Conservation (phyloP, 192 early-diverging fungal genomes). For the Coemansia sp. region DNA sequence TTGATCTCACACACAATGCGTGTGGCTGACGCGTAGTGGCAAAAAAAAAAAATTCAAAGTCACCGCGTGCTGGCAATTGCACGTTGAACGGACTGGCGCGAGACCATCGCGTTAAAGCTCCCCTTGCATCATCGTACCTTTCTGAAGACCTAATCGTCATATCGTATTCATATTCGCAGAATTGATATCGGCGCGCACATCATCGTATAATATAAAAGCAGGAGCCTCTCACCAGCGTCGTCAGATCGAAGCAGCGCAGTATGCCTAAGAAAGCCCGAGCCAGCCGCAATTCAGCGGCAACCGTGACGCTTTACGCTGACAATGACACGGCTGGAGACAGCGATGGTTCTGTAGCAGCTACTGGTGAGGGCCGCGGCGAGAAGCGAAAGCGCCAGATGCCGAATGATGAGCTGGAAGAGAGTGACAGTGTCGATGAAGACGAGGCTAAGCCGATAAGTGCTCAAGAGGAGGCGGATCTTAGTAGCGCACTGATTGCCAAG, state of each 20-base stretch:
- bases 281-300: background rate
- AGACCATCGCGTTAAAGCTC: background rate
- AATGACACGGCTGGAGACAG: background rate
- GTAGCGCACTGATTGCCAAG: conserved; percentile 77
- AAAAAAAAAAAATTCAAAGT: background rate
- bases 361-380: background rate
- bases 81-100: background rate
- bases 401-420: background rate
- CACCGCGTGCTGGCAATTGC: background rate
- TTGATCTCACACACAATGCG: background rate
- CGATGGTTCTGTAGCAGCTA: background rate
- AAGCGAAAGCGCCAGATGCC: background rate
- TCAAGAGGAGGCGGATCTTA: conserved; percentile 79
- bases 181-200: background rate
- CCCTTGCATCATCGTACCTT: background rate
- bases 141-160: background rate
- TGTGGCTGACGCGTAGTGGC: background rate
- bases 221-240: background rate
- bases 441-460: conserved; percentile 53
- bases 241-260: background rate
- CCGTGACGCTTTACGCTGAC: background rate
- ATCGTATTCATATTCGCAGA: background rate
- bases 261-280: background rate
- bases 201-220: background rate
- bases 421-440: background rate